A percentile compares a stretch with the other conserved stretches of the same genome.
Evolutionary conservation across 192 early-diverging fungal species (phyloP).

Genomic region (Geranomyces michiganensis): DNA sequence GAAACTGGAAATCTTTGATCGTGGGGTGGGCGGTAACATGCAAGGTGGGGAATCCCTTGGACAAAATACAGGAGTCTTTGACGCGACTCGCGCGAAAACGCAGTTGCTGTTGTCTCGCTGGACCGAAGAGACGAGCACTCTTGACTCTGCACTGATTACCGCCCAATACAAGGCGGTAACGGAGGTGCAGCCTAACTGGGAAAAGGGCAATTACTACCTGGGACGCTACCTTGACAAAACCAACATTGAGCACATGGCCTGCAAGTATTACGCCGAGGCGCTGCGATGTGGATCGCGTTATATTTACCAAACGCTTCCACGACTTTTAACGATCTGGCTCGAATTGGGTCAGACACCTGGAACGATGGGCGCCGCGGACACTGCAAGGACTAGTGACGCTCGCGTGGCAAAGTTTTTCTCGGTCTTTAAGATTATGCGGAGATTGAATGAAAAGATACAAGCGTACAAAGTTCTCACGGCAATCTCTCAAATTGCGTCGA

Average conservation of each 20-base stretch:
- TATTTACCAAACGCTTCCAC: slow-evolving; percentile 82
- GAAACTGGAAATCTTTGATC: neutral
- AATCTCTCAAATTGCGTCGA: slow-evolving; percentile 84
- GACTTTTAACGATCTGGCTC: slow-evolving; percentile 85
- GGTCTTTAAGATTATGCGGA: slow-evolving; percentile 55
- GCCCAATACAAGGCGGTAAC: neutral
- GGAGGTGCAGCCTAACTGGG: slow-evolving; percentile 52
- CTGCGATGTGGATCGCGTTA: slow-evolving; percentile 73
- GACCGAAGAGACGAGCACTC: slow-evolving; percentile 60
- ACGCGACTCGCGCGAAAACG: slow-evolving; percentile 9
- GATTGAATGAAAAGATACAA: slow-evolving; percentile 62
- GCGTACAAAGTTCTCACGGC: slow-evolving; percentile 76
- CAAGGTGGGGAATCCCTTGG: too few relatives aligned
- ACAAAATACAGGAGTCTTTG: neutral
- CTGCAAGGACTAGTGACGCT: slow-evolving; percentile 24
- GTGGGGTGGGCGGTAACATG: neutral
- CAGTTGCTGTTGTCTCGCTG: slow-evolving; percentile 56
- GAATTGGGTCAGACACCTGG: slow-evolving; percentile 56
- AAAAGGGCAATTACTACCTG: slow-evolving; percentile 65
- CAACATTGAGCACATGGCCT: slow-evolving; percentile 15
- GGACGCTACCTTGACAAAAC: slow-evolving; percentile 68
- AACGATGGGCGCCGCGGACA: slow-evolving; percentile 8
- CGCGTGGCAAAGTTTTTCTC: slow-evolving; percentile 54
- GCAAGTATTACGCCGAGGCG: slow-evolving; percentile 53
- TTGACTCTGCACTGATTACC: slow-evolving; percentile 6